These are phyloP conservation scores for Chrysochromulina parva DNA, from an alignment of 78 protist genomes.

Conservation along the genomic window DNA sequence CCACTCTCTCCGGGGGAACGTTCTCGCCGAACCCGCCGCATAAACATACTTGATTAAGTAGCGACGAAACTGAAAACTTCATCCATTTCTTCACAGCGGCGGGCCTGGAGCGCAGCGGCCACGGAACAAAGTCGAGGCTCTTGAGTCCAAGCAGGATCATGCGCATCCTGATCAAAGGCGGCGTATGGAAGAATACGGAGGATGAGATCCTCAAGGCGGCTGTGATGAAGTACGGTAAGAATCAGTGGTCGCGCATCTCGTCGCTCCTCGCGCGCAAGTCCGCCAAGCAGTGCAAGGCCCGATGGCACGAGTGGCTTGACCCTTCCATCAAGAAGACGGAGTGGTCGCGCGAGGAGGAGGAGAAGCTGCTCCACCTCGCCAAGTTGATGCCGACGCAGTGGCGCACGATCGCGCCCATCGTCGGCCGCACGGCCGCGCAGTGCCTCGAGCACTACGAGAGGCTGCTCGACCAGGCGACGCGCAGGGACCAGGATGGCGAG, in stretches of 20 bases:
- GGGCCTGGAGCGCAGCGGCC: too few species aligned
- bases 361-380: conserved; percentile 96
- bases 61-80: too few species aligned
- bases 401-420: conserved; percentile 97
- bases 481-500: not conserved
- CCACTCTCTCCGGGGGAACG: too few species aligned
- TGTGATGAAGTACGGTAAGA: conserved; percentile 98
- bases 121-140: too few species aligned
- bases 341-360: conserved; percentile 99
- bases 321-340: conserved; percentile 99
- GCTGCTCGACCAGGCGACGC: conserved; percentile 77
- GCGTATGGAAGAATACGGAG: conserved; percentile 97
- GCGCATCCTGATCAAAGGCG: conserved; percentile 79
- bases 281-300: conserved; percentile 98
- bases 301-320: conserved; percentile 99
- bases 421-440: conserved; percentile 98
- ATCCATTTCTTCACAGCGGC: too few species aligned
- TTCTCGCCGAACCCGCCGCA: too few species aligned
- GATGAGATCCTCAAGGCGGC: conserved; percentile 99
- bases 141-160: not conserved
- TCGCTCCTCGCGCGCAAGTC: conserved; percentile 94
- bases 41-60: too few species aligned
- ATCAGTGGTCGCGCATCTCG: conserved; percentile 75
- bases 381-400: conserved; percentile 93
- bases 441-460: conserved; percentile 97